Percentiles rank a stretch among this genome's conserved stretches.
phyloP scores from a whole-genome alignment of 164 flowering plant species.

The Tetracentron sinense region DNA sequence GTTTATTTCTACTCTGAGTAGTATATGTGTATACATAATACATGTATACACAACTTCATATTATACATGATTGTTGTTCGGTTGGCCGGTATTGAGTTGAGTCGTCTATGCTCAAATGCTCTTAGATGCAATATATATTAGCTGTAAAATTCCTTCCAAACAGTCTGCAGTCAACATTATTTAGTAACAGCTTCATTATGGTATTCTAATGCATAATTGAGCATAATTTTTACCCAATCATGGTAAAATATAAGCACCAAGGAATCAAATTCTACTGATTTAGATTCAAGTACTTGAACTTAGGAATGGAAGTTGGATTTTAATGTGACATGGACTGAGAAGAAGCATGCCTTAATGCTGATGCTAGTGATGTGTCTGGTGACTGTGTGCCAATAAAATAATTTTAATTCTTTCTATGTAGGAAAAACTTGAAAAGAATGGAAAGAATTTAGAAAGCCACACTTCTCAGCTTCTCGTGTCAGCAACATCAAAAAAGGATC shows the following conservation, averaged over 20 bases:
- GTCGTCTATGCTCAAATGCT: too few species aligned
- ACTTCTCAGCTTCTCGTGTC: constrained; percentile 31
- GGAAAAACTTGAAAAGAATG: constrained; percentile 63
- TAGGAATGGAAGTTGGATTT: too few species aligned
- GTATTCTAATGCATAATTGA: background rate
- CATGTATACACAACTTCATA: too few species aligned
- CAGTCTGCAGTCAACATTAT: background rate
- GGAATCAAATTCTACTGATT: too few species aligned
- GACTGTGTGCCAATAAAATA: too few species aligned
- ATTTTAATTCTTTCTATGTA: constrained; percentile 23
- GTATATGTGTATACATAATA: too few species aligned
- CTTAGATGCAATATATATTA: too few species aligned
- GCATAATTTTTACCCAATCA: background rate
- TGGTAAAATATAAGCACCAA: background rate
- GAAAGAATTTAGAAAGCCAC: constrained; percentile 38
- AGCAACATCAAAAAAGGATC: constrained; percentile 29
- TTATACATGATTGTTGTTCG: too few species aligned
- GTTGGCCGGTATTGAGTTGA: too few species aligned
- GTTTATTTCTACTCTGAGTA: too few species aligned
- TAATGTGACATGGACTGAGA: background rate
- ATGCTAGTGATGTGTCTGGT: background rate
- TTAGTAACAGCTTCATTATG: too few species aligned
- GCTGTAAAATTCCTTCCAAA: background rate
- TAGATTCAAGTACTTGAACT: too few species aligned
- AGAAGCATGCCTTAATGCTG: background rate